phyloP scores from a whole-genome alignment of 1,284 basidiomycete species.

The Cutaneotrichosporon sp. region DNA sequence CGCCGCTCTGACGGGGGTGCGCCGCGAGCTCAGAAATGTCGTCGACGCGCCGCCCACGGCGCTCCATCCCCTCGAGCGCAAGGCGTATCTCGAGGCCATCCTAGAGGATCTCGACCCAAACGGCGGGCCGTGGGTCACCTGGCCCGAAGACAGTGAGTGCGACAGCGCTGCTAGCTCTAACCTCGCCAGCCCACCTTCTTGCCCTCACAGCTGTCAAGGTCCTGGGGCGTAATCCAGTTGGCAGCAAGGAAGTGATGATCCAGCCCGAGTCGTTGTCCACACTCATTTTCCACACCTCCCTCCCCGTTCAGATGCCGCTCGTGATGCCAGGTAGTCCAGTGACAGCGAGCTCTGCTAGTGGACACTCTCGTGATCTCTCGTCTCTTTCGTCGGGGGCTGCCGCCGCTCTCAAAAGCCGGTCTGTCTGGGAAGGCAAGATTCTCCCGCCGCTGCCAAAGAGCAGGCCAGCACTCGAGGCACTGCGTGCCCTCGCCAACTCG shows the following conservation, averaged over 20 bases:
- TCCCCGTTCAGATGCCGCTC: slow-evolving; percentile 17
- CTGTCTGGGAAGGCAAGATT: not conserved
- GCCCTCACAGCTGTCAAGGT: slow-evolving; percentile 70
- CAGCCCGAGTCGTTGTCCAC: slow-evolving; percentile 27
- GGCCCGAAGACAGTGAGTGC: slow-evolving; percentile 32
- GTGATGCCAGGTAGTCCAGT: not conserved
- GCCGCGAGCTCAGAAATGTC: slow-evolving; percentile 10
- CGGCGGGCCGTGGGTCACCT: slow-evolving; percentile 47
- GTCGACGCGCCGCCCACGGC: slow-evolving; percentile 45
- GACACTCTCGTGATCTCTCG: not conserved
- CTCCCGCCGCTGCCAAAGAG: not conserved
- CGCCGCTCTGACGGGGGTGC: not conserved
- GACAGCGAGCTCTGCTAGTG: not conserved
- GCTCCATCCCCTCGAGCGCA: slow-evolving; percentile 47
- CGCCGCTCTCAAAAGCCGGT: not conserved
- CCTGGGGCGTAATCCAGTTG: slow-evolving; percentile 64
- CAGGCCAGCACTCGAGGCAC: slow-evolving; percentile 25
- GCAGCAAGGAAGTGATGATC: slow-evolving; percentile 60
- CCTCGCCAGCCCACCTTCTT: slow-evolving; percentile 22
- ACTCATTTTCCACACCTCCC: slow-evolving; percentile 32
- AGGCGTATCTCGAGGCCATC: slow-evolving; percentile 55
- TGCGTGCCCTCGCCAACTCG: slow-evolving; percentile 36
- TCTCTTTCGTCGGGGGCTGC: not conserved
- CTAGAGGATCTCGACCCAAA: slow-evolving; percentile 57
- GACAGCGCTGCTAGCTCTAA: slow-evolving; percentile 1